Conservation (phyloP, 441 rosid genomes). For the Erodium chrysanthum region DNA sequence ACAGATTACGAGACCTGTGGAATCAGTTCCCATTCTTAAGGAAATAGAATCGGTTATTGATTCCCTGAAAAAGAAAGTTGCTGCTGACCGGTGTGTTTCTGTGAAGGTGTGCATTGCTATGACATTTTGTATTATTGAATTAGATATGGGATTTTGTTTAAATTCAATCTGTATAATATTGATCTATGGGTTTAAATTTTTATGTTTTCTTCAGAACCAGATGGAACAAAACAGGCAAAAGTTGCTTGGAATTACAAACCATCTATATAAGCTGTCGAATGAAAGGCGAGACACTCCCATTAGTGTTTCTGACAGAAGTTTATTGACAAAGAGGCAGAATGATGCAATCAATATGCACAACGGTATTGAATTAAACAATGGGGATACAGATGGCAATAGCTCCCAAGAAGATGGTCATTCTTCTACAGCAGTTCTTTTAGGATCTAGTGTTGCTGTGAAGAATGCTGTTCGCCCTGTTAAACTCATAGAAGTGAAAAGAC, state of each 20-base stretch:
- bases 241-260: constrained; percentile 46
- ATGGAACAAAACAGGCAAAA: constrained; percentile 62
- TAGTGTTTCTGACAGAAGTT: constrained; percentile 23
- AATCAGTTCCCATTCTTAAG: constrained; percentile 27
- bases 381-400: constrained; percentile 41
- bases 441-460: constrained; percentile 69
- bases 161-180: constrained; percentile 3
- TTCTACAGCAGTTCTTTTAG: constrained; percentile 53
- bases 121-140: not conserved
- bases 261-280: constrained; percentile 36
- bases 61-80: constrained; percentile 55
- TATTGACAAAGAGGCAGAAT: constrained; percentile 66
- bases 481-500: constrained; percentile 60
- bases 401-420: constrained; percentile 47
- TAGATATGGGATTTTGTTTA: constrained; percentile 8
- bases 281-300: constrained; percentile 45
- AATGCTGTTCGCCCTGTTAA: constrained; percentile 69
- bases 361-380: constrained; percentile 42
- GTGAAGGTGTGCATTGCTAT: constrained; percentile 40
- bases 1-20: constrained; percentile 29
- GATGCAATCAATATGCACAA: constrained; percentile 57
- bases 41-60: constrained; percentile 54
- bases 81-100: constrained; percentile 46
- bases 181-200: not conserved
- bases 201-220: constrained; percentile 44